A percentile compares a stretch with the other conserved stretches of the same genome.
phyloP scores from a whole-genome alignment of 73 alveolate genomes.

The Tetrahymena thermophila region DNA sequence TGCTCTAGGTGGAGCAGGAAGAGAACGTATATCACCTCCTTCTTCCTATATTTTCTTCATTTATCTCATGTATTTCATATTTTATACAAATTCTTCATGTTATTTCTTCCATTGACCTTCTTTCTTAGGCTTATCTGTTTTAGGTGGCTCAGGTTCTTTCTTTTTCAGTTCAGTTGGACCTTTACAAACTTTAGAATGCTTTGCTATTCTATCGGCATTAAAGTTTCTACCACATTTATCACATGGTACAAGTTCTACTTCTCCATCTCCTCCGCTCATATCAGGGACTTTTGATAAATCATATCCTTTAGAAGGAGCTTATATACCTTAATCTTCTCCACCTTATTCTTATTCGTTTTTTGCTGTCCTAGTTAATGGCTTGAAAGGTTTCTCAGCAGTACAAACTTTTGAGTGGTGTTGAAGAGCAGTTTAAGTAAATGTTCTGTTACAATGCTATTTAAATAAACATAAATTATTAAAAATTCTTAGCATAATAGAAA shows the following conservation, averaged over 20 bases:
- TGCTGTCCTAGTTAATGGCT: background rate
- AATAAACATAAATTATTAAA: background rate
- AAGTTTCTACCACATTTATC: constrained; percentile 71
- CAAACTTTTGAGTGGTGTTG: background rate
- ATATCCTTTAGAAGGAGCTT: background rate
- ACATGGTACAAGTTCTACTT: constrained; percentile 54
- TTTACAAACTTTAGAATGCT: constrained; percentile 53
- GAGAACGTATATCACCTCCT: constrained; percentile 67
- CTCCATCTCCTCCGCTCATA: constrained; percentile 5
- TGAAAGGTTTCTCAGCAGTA: background rate
- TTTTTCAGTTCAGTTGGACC: background rate
- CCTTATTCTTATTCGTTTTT: constrained; percentile 22
- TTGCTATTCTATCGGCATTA: constrained; percentile 60
- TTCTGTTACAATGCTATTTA: background rate
- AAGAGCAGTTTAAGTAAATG: background rate
- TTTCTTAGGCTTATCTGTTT: constrained; percentile 26
- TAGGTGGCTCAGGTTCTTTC: constrained; percentile 36
- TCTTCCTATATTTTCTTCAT: constrained; percentile 53
- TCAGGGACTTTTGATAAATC: background rate
- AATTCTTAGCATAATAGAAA: background rate
- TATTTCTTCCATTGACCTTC: constrained; percentile 58
- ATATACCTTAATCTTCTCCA: background rate
- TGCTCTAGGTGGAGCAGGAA: constrained; percentile 45
- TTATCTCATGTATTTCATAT: constrained; percentile 54
- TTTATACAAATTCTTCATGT: constrained; percentile 55